Percentiles rank a stretch among this genome's conserved stretches.
Evolutionary conservation across 2,329 filamentous ascomycete genomes (phyloP).

Genomic region (Alternaria gansuensis): DNA sequence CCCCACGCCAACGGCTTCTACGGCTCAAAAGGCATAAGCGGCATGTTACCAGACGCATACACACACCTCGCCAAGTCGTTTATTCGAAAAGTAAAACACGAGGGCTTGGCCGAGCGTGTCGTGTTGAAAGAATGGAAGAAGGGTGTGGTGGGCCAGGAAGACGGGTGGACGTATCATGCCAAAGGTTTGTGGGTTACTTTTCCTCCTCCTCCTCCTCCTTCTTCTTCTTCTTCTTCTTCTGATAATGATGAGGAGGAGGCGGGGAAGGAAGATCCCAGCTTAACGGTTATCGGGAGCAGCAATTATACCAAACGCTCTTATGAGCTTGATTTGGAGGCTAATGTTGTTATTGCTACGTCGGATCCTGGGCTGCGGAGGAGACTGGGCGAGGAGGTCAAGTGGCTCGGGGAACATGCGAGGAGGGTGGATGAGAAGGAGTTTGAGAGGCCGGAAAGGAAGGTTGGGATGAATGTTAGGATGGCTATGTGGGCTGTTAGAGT

Average conservation of each 20-base stretch:
- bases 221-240: background rate
- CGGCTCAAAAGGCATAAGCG: slow-evolving; percentile 84
- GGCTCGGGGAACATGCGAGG: slow-evolving; percentile 78
- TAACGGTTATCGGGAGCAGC: slow-evolving; percentile 87
- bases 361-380: slow-evolving; percentile 75
- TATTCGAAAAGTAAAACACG: slow-evolving; percentile 68
- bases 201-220: slow-evolving; percentile 47
- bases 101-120: slow-evolving; percentile 67
- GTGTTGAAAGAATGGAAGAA: slow-evolving; percentile 85
- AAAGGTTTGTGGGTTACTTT: slow-evolving; percentile 93
- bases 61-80: slow-evolving; percentile 87
- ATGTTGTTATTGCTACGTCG: slow-evolving; percentile 82
- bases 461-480: slow-evolving; percentile 82
- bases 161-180: slow-evolving; percentile 96
- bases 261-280: slow-evolving; percentile 65
- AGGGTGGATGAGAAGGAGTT: slow-evolving; percentile 79
- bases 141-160: slow-evolving; percentile 80
- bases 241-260: background rate
- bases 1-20: slow-evolving; percentile 97
- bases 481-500: slow-evolving; percentile 94
- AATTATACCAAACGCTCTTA: slow-evolving; percentile 98
- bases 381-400: slow-evolving; percentile 80
- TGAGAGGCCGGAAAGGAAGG: slow-evolving; percentile 79
- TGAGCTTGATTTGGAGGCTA: slow-evolving; percentile 88
- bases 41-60: slow-evolving; percentile 90